Evolutionary conservation across 768 basidiomycete species (phyloP).

Genomic region (Suillus subluteus): DNA sequence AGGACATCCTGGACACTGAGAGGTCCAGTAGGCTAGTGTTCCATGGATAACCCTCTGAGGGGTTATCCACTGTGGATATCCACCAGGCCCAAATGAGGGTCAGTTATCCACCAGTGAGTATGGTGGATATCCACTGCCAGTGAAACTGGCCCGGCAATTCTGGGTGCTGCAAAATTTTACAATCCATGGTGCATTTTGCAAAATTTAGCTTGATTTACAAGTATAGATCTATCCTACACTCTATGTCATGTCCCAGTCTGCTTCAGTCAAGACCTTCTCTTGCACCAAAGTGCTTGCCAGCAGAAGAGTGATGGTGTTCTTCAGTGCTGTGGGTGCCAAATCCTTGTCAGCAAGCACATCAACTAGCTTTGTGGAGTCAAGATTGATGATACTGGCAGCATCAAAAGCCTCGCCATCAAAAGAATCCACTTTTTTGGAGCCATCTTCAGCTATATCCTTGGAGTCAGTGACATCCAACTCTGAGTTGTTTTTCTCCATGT

Average conservation of each 20-base stretch:
- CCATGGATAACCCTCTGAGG: no score
- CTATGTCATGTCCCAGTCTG: not conserved
- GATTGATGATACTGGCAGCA: not conserved
- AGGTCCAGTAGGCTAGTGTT: no score
- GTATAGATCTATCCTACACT: not conserved
- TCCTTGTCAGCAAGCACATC: not conserved
- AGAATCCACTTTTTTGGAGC: not conserved
- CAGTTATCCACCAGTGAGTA: no score
- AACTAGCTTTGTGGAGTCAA: not conserved
- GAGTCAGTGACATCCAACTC: not conserved
- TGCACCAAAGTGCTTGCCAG: not conserved
- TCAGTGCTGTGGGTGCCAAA: not conserved
- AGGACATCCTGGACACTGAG: no score
- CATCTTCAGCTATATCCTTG: not conserved
- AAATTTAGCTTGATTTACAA: not conserved
- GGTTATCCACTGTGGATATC: no score
- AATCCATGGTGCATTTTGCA: not conserved
- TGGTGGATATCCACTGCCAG: no score
- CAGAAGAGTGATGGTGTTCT: not conserved
- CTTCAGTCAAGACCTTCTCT: not conserved
- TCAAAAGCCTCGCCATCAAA: not conserved
- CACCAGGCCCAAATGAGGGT: not conserved
- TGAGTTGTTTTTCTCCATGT: not conserved
- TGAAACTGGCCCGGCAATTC: not conserved
- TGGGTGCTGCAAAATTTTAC: not conserved